Evolutionary conservation across 2,329 filamentous ascomycete genomes (phyloP).

Genomic region (Ceratocystis smalleyi): DNA sequence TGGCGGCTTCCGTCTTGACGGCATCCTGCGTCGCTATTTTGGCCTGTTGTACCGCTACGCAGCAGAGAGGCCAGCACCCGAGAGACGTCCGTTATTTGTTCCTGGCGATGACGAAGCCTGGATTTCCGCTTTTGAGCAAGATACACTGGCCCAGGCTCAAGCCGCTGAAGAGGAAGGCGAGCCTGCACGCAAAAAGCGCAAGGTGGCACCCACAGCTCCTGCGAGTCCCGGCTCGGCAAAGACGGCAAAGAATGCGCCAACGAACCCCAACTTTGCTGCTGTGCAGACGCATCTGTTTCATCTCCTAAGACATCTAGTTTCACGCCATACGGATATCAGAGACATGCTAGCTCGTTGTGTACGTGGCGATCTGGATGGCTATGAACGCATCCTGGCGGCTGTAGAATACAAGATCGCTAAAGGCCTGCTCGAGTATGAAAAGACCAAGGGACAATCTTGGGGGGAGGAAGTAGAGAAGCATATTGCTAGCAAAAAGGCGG

Average conservation of each 20-base stretch:
- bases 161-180: conserved; percentile 24
- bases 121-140: conserved; percentile 26
- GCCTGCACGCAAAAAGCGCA: conserved; percentile 38
- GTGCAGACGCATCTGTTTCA: conserved; percentile 93
- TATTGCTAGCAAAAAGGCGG: conserved; percentile 11
- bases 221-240: conserved; percentile 16
- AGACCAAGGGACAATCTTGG: conserved; percentile 34
- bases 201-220: conserved; percentile 19
- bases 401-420: conserved; percentile 61
- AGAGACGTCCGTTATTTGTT: conserved; percentile 57
- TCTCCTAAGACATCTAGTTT: conserved; percentile 67
- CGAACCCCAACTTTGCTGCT: conserved; percentile 47
- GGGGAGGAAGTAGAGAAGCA: conserved; percentile 26
- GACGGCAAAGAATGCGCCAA: conserved; percentile 15
- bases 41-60: conserved; percentile 76
- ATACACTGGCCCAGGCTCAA: conserved; percentile 22
- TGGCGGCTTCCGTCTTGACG: conserved; percentile 79
- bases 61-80: conserved; percentile 48
- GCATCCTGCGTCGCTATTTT: conserved; percentile 72
- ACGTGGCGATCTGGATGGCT: conserved; percentile 56
- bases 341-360: conserved; percentile 61
- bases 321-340: conserved; percentile 65
- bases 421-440: conserved; percentile 53
- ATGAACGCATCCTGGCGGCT: conserved; percentile 59
- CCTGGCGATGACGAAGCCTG: conserved; percentile 39